phyloP scores from a whole-genome alignment of 495 filamentous ascomycete species.

The Penicillium odoratum region DNA sequence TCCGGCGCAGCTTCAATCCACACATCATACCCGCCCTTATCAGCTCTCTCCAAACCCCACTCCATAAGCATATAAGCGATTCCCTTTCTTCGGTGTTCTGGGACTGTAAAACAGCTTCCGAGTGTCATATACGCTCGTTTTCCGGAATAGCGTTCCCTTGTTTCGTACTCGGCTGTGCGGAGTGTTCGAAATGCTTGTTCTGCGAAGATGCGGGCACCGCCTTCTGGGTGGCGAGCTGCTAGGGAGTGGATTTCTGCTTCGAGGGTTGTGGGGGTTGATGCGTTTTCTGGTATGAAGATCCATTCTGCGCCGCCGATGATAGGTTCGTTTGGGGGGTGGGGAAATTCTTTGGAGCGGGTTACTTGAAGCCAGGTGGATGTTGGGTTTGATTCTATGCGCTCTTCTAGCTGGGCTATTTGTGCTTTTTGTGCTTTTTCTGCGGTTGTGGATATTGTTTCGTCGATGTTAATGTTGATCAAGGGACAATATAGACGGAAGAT shows the following conservation, averaged over 20 bases:
- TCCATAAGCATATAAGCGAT: conserved; percentile 9
- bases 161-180: conserved; percentile 1
- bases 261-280: not conserved
- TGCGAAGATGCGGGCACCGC: conserved; percentile 10
- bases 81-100: conserved; percentile 6
- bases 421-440: not conserved
- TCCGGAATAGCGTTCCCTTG: not conserved
- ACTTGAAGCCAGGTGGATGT: conserved; percentile 10
- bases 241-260: not conserved
- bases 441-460: conserved; percentile 2
- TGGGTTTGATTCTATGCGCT: not conserved
- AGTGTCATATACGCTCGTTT: conserved; percentile 1
- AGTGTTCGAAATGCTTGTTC: conserved; percentile 5
- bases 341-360: not conserved
- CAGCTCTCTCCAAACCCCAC: conserved; percentile 7
- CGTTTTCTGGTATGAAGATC: conserved; percentile 4
- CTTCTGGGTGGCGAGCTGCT: conserved; percentile 7
- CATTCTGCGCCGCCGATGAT: conserved; percentile 9
- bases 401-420: not conserved
- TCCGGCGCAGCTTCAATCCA: conserved; percentile 14
- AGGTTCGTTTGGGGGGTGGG: not conserved
- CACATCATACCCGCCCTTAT: conserved; percentile 4
- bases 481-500: conserved; percentile 13
- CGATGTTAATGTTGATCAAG: not conserved
- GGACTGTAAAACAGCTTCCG: conserved; percentile 10